Conservation (phyloP, 768 basidiomycete species). For the Kondoa subrosea region DNA sequence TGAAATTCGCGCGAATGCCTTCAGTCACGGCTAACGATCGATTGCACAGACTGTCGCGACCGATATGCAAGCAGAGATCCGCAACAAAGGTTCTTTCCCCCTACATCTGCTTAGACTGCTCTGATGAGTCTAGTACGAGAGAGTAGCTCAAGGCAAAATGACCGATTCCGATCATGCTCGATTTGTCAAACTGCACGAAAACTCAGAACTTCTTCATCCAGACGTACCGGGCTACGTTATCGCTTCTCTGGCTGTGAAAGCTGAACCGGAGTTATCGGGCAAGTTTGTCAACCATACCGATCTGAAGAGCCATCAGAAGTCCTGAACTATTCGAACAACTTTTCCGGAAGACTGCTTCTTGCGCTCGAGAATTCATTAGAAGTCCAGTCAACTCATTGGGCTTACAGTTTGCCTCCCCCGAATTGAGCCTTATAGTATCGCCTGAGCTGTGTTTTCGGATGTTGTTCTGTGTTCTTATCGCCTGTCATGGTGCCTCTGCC, state of each 20-base stretch:
- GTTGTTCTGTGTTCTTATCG: too few species aligned
- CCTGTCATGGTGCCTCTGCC: too few species aligned
- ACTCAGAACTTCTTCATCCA: slow-evolving; percentile 6
- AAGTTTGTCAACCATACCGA: slow-evolving; percentile 17
- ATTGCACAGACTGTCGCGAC: slow-evolving; percentile 11
- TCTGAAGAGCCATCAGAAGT: background rate
- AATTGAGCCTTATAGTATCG: too few species aligned
- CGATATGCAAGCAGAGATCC: slow-evolving; percentile 14
- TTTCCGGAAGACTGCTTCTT: too few species aligned
- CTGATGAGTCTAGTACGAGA: slow-evolving; percentile 10
- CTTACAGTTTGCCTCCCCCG: too few species aligned
- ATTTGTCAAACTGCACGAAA: slow-evolving; percentile 12
- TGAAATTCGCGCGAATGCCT: background rate
- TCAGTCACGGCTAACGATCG: background rate
- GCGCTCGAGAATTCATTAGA: too few species aligned
- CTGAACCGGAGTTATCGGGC: slow-evolving; percentile 9
- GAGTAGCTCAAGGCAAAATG: background rate
- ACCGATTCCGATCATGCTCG: background rate
- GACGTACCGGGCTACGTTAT: slow-evolving; percentile 11
- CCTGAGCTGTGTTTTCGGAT: too few species aligned
- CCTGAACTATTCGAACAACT: too few species aligned
- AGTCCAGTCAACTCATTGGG: too few species aligned
- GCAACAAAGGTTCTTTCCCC: slow-evolving; percentile 6
- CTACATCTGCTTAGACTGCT: background rate
- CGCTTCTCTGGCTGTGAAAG: slow-evolving; percentile 16